Base-by-base conservation (phyloP, 306 rosid species). In the Casuarina equisetifolia region DNA sequence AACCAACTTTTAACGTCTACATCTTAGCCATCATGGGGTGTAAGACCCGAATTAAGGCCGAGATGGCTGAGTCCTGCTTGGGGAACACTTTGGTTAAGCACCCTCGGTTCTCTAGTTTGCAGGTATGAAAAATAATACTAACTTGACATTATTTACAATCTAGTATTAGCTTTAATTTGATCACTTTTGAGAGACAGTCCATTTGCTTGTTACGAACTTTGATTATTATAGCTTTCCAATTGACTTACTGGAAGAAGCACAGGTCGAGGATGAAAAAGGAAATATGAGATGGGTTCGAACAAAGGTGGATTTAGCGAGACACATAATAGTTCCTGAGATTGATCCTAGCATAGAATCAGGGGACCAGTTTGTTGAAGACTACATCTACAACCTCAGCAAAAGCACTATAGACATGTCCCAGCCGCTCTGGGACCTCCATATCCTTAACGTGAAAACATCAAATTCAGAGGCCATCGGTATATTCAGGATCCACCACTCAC, bases 381-480 rank as follows among this genome's bases (percentile, higher is more conserved):
- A 84, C 53, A 69, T 80, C 19, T 77, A 46, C 25, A 71, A 73
- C 32, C 82, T 84, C 25, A 80, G 82, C 59, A 84, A 73, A 66
- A 84, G 77, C 50, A 12, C 45, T 17, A 15, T 84, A 12, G 84
- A 84, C 76, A 84, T 73, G 53, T 66, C 84, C 32, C 74, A 59
- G 52, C 84, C 87, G 7, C 74, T 80, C 1, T 84, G 88, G 88
- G 85, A 84, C 6, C 52, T 84, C 42, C 88, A 84, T 51, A n/a
- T 84, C 16, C 74, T 84, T 32, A 77, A 84, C 49, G 38, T 81
- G 35, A 77, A 78, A 78, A 84, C 85, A 19, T 77, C 84, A 1
- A 19, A 69, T 32, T 79, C 88, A 5, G 82, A 81, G 57, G 75
- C 72, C 1, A 49, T 61, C 2, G 85, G 45, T 2, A 73, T 84